These are phyloP conservation scores for Lentinula lateritia DNA, from an alignment of 768 basidiomycete species.

Conservation along the genomic window DNA sequence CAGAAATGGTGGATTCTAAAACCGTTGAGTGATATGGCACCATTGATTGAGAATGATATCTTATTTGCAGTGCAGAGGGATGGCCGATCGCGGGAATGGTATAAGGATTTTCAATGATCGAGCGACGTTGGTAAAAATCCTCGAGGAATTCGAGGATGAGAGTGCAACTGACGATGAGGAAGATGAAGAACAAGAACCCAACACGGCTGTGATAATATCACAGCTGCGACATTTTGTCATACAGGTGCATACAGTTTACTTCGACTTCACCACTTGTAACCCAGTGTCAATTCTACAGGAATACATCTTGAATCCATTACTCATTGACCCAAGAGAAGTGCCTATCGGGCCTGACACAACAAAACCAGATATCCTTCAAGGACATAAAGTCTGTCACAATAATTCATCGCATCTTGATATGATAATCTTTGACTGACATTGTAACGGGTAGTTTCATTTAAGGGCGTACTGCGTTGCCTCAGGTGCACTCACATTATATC, in stretches of 20 bases:
- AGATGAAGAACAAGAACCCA: conserved; percentile 29
- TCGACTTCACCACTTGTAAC: not conserved
- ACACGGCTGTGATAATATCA: conserved; percentile 67
- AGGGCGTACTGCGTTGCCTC: conserved; percentile 81
- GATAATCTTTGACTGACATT: not conserved
- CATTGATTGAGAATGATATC: too few relatives aligned
- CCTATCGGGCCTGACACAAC: conserved; percentile 16
- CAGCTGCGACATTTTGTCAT: conserved; percentile 95
- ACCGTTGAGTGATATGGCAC: conserved; percentile 38
- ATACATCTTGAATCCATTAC: conserved; percentile 73
- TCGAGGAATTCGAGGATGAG: conserved; percentile 69
- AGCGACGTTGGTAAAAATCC: conserved; percentile 64
- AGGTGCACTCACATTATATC: conserved; percentile 72
- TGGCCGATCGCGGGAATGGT: conserved; percentile 95
- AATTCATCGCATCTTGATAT: not conserved
- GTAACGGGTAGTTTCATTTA: conserved; percentile 74
- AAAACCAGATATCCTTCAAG: conserved; percentile 25
- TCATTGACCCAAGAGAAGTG: conserved; percentile 62
- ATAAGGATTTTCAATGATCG: conserved; percentile 85
- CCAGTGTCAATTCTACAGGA: conserved; percentile 48
- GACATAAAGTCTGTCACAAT: conserved; percentile 50
- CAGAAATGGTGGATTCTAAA: conserved; percentile 90
- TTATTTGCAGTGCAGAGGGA: conserved; percentile 44
- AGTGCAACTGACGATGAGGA: conserved; percentile 32
- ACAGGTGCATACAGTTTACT: conserved; percentile 50